Evolutionary conservation across 352 stramenopile species (phyloP).

Genomic region (Thalassiosira gravida): DNA sequence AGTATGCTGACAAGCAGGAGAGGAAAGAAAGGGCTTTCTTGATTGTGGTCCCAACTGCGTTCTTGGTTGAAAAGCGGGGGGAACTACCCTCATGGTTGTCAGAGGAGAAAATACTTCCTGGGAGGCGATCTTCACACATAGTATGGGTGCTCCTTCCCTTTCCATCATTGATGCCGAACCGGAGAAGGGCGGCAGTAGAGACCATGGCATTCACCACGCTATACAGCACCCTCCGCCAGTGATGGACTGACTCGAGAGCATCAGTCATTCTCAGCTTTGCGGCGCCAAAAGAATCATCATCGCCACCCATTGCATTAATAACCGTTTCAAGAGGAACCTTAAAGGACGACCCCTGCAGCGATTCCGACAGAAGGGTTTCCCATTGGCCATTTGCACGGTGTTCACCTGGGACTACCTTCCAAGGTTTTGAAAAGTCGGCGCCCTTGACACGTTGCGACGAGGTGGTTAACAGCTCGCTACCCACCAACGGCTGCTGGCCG

Average conservation of each 20-base stretch:
- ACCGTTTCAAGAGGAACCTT: not conserved
- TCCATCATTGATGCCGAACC: constrained; percentile 59
- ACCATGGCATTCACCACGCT: constrained; percentile 66
- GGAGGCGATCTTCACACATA: constrained; percentile 39
- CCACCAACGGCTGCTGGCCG: not conserved
- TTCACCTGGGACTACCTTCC: constrained; percentile 42
- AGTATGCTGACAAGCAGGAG: constrained; percentile 39
- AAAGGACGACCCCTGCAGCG: constrained; percentile 53
- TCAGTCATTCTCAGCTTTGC: too few species aligned
- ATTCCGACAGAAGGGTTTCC: constrained; percentile 73
- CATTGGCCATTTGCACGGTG: constrained; percentile 75
- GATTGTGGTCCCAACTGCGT: constrained; percentile 13
- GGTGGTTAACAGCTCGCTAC: constrained; percentile 19
- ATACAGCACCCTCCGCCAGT: constrained; percentile 61
- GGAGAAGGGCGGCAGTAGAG: constrained; percentile 67
- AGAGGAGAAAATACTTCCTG: constrained; percentile 6
- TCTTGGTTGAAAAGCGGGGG: constrained; percentile 21
- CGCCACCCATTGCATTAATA: not conserved
- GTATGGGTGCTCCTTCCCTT: constrained; percentile 64
- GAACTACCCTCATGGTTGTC: not conserved
- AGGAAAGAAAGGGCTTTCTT: constrained; percentile 56
- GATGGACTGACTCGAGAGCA: too few species aligned
- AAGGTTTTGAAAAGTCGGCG: constrained; percentile 8
- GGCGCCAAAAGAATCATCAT: too few species aligned
- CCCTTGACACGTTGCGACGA: constrained; percentile 53